Evolutionary conservation across 345 rosid genomes (phyloP), one percentile per base, ranked within the genome.

Genomic region (Gynandropsis gynandra): DNA sequence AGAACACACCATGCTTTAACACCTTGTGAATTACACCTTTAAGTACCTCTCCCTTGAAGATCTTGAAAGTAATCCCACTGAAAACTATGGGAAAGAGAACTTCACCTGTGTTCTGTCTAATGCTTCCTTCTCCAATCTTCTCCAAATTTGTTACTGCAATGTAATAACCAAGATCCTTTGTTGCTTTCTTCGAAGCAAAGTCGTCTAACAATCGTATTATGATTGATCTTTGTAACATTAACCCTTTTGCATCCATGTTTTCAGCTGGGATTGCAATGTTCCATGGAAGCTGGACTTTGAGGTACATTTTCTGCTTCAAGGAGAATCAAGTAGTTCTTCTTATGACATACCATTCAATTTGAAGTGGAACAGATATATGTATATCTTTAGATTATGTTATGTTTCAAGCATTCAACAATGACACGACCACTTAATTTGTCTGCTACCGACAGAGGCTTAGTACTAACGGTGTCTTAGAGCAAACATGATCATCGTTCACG

Each of bases 1-100:
- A 10, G 68, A 92, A 76, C 39, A 80, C 95, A 13, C 98, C 98
- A 19, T 87, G 89, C 72, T 81, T 85, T 54, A 82, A 64, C 54
- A 87, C 81, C 66, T 78, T 79, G 80, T 80, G 83, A 8, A 80
- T 89, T 7, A 57, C 65, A 5, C 93, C 98, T 0, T 79, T 68
- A 38, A 92, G 46, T 34, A 87, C 64, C 78, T 92, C 96, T 36
- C 95, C 98, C 50, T 69, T 62, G 65, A 79, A 82, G 50, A 85
- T 67, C 75, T 87, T 92, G 84, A 84, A 84, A 45, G 93, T 80
- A 10, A 92, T 52, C 8, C 74, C 87, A 18, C 72, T 77, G 77
- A 87, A 79, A 24, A 66, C 67, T 16, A 87, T 85, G 1, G 95
- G 87, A 65, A 87, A 87, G 17, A 92, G 63, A 19, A 87, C 84